phyloP scores from a whole-genome alignment of 176 grass and related monocot species.

The Zoysia japonica region DNA sequence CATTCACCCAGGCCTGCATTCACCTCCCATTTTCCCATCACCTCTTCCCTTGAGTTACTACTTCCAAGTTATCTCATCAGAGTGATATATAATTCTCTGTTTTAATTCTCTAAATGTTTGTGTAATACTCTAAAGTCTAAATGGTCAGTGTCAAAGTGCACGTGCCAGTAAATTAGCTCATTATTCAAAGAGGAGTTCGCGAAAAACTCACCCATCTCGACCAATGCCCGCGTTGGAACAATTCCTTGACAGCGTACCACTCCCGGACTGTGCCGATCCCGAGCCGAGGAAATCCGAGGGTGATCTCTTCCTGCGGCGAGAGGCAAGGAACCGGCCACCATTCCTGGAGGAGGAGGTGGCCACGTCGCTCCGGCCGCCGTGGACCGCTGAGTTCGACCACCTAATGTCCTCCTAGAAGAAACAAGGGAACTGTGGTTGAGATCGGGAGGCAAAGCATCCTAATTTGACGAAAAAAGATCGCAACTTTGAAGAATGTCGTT shows the following conservation, averaged over 20 bases:
- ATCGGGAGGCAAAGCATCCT: neutral
- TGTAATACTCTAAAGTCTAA: too few species aligned
- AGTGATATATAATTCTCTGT: neutral
- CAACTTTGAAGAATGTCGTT: neutral
- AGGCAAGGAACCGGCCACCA: slow-evolving; percentile 13
- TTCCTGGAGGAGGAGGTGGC: slow-evolving; percentile 43
- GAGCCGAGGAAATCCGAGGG: slow-evolving; percentile 39
- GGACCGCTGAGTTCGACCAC: slow-evolving; percentile 26
- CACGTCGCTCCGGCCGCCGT: slow-evolving; percentile 40
- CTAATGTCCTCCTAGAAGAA: slow-evolving; percentile 40
- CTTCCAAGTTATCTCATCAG: neutral
- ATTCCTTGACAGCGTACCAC: slow-evolving; percentile 21
- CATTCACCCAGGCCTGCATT: neutral
- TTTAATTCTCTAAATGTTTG: neutral
- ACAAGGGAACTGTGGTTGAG: neutral
- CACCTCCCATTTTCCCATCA: neutral
- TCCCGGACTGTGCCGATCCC: slow-evolving; percentile 27
- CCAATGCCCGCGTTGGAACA: slow-evolving; percentile 37
- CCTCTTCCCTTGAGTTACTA: neutral
- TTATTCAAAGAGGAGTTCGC: neutral
- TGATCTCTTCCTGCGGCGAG: slow-evolving; percentile 52
- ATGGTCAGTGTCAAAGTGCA: neutral
- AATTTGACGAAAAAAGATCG: neutral
- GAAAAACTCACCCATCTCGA: slow-evolving; percentile 39
- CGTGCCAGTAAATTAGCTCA: neutral